These are phyloP conservation scores for Stachybotrys echinatus DNA, from an alignment of 2,329 filamentous ascomycete genomes.

Conservation along the genomic window DNA sequence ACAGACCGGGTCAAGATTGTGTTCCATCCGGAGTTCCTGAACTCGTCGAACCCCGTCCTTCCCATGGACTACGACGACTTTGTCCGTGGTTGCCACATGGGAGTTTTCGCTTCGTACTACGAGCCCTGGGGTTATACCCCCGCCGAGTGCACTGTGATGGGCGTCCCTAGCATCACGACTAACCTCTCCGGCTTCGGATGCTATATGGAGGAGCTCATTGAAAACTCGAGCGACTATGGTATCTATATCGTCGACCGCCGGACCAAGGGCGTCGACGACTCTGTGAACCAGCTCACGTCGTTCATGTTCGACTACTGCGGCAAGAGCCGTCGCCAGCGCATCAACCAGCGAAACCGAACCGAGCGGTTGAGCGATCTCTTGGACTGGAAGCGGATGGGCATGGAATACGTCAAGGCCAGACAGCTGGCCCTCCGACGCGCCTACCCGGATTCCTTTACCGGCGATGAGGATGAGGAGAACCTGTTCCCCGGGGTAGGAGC, in stretches of 20 bases:
- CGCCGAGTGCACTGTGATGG: slow-evolving; percentile 98
- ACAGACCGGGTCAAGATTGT: slow-evolving; percentile 94
- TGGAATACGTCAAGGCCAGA: slow-evolving; percentile 97
- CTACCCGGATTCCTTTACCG: slow-evolving; percentile 80
- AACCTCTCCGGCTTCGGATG: slow-evolving; percentile 97
- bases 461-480: slow-evolving; percentile 77
- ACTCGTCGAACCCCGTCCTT: slow-evolving; percentile 89
- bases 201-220: slow-evolving; percentile 99
- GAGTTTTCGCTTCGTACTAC: slow-evolving; percentile 96
- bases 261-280: slow-evolving; percentile 93
- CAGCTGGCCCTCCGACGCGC: slow-evolving; percentile 88
- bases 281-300: slow-evolving; percentile 87
- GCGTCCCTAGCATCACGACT: slow-evolving; percentile 95
- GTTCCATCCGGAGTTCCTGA: slow-evolving; percentile 97
- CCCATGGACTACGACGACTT: slow-evolving; percentile 98
- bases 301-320: slow-evolving; percentile 86
- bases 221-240: slow-evolving; percentile 95
- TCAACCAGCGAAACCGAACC: slow-evolving; percentile 97
- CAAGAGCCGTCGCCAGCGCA: slow-evolving; percentile 93
- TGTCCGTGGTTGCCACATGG: slow-evolving; percentile 91
- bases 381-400: slow-evolving; percentile 99
- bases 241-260: slow-evolving; percentile 98
- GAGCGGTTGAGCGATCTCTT: slow-evolving; percentile 91
- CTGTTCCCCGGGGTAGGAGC: slow-evolving; percentile 78
- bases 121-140: slow-evolving; percentile 99